Evolutionary conservation across 306 rosid species (phyloP), one percentile per base, ranked within the genome.

Genomic region (Sicyos edulis): DNA sequence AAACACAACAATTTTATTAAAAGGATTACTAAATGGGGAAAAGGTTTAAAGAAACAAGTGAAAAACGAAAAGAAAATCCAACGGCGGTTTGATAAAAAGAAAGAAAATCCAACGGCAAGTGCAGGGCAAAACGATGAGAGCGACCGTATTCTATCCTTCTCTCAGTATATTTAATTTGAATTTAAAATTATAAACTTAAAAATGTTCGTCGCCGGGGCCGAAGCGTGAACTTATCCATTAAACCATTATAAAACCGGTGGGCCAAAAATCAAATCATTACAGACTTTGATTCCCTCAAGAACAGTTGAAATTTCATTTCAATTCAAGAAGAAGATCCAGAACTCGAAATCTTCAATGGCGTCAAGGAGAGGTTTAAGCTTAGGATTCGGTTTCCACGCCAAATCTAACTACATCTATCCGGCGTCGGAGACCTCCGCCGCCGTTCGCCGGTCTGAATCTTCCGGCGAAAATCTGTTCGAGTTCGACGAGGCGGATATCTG

Each of bases 401-500:
- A n/a, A n/a, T n/a, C n/a, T n/a, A n/a, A n/a, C n/a, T n/a, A n/a
- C 86, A 83, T 82, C 44, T 88, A 78, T 42, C 81, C 83, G 13
- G 2, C 87, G 59, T 20, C 81, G 58, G 75, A 57, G n/a, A 58
- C 58, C 29, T 56, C 50, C 52, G n/a, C n/a, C n/a, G 17, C 22
- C 57, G 21, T 24, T 32, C 47, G 19, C 37, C 19, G 10, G 20
- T 0, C 71, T 6, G 34, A 74, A 69, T 76, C 56, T 45, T 44
- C 80, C 21, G 86, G 79, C 15, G 71, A 45, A 3, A n/a, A n/a
- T n/a, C 54, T 64, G 7, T 77, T 78, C 16, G 92, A 90, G 54
- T 80, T 89, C 17, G 88, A 92, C 20, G 96, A 92, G 47, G 76
- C 89, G 0, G 98, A 90, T 10, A 2, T 83, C 4, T 88, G 84